Base-by-base conservation (phyloP, 257 asterid genomes). In the Nicotiana benthamiana region DNA sequence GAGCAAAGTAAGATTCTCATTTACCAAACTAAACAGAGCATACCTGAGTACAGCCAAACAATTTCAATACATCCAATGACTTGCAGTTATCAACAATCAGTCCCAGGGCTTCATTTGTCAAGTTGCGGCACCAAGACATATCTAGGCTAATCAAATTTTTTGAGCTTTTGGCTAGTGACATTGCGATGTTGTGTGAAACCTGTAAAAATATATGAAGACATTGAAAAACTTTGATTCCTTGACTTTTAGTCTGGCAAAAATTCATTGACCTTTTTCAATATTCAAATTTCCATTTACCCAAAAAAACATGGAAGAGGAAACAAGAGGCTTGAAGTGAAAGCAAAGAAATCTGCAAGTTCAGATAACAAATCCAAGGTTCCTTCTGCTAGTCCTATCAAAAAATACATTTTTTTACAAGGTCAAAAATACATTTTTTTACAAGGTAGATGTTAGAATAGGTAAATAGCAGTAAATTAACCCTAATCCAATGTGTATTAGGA, bases 41-140 rank as follows among this genome's bases (percentile, higher is more conserved):
- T 86, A 94, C 98, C 97, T 93, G 98, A 28, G 97, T 86, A 83
- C 98, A 95, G 56, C 98, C 99, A 87, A 95, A 93, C 80, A 91
- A 80, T 81, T 93, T 95, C 77, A 95, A 91, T 82, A 90, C 80
- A 87, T 90, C 89, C 87, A 92, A 90, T 9, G 90, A 85, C 32
- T 76, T 59, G 85, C 98, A 95, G 68, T 89, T 87, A 86, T 95
- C 99, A 79, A 87, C 98, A 75, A 93, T 89, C 93, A 93, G 82
- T 80, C 99, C 99, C 48, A 95, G 77, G 74, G 97, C 98, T 87
- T 93, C 99, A 80, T 93, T 84, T 18, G 89, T 87, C 86, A 95
- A 81, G 78, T 87, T 85, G 77, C 98, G 99, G 79, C 99, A 93
- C 97, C 97, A 95, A 77, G 98, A 95, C 77, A 95, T 70, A 82